Conservation (phyloP, 768 basidiomycete species). For the Mycena alexandri region DNA sequence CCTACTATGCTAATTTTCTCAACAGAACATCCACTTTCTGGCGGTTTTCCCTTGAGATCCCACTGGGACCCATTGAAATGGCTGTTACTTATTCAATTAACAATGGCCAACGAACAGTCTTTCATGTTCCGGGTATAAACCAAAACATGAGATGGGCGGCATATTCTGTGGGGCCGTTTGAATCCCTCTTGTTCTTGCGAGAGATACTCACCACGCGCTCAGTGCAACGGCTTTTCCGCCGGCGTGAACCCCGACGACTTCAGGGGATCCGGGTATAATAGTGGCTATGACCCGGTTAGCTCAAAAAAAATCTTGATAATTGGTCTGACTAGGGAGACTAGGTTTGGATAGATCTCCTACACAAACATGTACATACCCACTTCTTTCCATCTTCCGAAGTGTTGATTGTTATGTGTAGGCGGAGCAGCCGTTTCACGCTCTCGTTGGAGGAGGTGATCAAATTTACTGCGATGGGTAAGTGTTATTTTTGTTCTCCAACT, state of each 20-base stretch:
- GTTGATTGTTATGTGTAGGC: conserved; percentile 35
- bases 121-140: conserved; percentile 82
- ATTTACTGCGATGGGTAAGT: conserved; percentile 86
- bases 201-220: conserved; percentile 22
- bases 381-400: not conserved
- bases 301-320: too few species aligned
- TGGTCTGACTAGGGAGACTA: too few species aligned
- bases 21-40: conserved; percentile 91
- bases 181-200: conserved; percentile 5
- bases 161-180: conserved; percentile 73
- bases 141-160: conserved; percentile 95
- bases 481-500: conserved; percentile 9
- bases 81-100: conserved; percentile 86
- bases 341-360: conserved; percentile 95
- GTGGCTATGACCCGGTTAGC: conserved; percentile 89
- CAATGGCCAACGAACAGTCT: conserved; percentile 70
- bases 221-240: conserved; percentile 92
- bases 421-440: conserved; percentile 85
- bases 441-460: conserved; percentile 96
- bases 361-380: conserved; percentile 66
- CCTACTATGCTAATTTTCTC: conserved; percentile 5
- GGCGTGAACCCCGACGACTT: conserved; percentile 94
- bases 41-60: conserved; percentile 90
- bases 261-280: conserved; percentile 81
- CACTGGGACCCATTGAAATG: conserved; percentile 79